Base-by-base conservation (phyloP, 1,284 basidiomycete genomes). In the Cystobasidium pallidum region DNA sequence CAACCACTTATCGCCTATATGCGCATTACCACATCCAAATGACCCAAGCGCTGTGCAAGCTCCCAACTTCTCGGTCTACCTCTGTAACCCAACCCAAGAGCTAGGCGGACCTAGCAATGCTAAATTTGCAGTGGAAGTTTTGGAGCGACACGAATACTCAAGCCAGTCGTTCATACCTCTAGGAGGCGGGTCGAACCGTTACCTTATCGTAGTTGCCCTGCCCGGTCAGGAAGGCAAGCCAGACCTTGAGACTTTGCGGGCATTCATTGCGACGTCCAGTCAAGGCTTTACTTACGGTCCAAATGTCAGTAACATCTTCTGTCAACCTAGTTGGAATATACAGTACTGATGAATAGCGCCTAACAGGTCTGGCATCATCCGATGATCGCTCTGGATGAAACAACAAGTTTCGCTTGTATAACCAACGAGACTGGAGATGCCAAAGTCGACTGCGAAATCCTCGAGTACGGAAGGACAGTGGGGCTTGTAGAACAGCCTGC, bases 111-210 rank as follows among this genome's bases (percentile, higher is more conserved):
- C 17, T 3, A 80, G 81, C 41, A 78, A 78, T 64, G 71, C 63
- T 30, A 73, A 75, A 65, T 76, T 66, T 75, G 75, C 71, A 55
- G 80, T 92, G 70, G 84, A 83, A 74, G 82, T 87, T 24, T 81
- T 93, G 52, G 91, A 93, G 79, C 83, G 91, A 30, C 91, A 93
- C 73, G 77, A 81, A 64, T 79, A 82, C 75, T 68, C 66, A 19
- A 75, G 74, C 58, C 91, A 94, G 80, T 88, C 89, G 3, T 96
- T 96, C 80, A 86, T 95, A 71, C 93, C 94, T 0, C 90, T 95
- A 88, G 89, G 90, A 0, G 79, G 78, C 30, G 79, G 78, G 26
- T 83, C 70, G 7, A 73, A 61, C 82, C 24, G 74, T 39, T 94
- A 93, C 79, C 82, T 96, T 58, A 90, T 94, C 21, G 87, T 94